Conservation (phyloP, 2,329 filamentous ascomycete species). For the Fusarium avenaceum region DNA sequence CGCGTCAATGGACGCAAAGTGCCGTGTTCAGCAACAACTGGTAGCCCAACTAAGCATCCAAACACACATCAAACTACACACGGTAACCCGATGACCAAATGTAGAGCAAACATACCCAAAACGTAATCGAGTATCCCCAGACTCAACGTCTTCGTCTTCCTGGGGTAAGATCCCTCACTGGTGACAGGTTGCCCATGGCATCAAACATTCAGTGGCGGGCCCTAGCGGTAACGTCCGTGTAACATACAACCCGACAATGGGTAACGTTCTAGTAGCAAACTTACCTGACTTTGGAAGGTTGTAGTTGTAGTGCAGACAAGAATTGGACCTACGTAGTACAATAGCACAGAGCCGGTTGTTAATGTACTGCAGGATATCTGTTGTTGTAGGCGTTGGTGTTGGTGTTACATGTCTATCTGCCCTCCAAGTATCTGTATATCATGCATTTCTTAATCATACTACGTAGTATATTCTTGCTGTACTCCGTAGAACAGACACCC, state of each 20-base stretch:
- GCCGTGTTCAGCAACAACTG: no score
- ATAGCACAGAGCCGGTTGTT: neutral
- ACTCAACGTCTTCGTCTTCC: slow-evolving; percentile 12
- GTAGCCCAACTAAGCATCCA: no score
- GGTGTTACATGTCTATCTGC: neutral
- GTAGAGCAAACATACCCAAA: neutral
- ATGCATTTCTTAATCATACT: neutral
- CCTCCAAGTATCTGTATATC: neutral
- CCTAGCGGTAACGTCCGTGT: slow-evolving; percentile 37
- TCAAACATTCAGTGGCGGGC: slow-evolving; percentile 21
- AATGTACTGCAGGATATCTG: neutral
- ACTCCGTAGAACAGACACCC: neutral
- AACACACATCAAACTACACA: no score
- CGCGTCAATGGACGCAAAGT: neutral
- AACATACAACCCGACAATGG: slow-evolving; percentile 6
- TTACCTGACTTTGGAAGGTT: slow-evolving; percentile 3
- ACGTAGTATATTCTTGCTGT: slow-evolving; percentile 1
- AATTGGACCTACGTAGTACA: no score
- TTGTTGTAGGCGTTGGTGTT: neutral
- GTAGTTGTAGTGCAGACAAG: neutral
- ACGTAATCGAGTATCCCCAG: slow-evolving; percentile 3
- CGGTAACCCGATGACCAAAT: neutral
- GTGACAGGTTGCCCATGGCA: slow-evolving; percentile 17
- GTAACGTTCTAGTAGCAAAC: slow-evolving; percentile 10
- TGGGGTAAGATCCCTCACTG: slow-evolving; percentile 20